Conservation (phyloP, 768 basidiomycete genomes). For the Ephemerocybe angulata region DNA sequence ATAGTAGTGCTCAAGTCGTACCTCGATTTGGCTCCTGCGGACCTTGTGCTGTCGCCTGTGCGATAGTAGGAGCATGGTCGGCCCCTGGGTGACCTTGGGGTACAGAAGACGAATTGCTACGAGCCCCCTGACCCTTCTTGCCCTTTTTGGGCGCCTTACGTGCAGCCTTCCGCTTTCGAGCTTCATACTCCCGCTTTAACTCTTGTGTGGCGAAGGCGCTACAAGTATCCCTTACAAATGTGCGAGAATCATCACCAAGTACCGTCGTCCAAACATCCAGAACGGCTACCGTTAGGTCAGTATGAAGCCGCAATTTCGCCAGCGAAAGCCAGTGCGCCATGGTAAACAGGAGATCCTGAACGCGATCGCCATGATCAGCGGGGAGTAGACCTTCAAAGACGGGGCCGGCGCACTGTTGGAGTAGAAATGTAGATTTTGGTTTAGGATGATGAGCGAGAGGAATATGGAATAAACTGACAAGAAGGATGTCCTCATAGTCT, state of each 20-base stretch:
- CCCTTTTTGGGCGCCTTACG: background rate
- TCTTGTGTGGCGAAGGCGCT: background rate
- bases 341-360: slow-evolving; percentile 26
- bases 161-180: background rate
- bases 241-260: background rate
- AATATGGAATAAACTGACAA: slow-evolving; percentile 26
- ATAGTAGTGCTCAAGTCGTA: too few species aligned
- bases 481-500: slow-evolving; percentile 38
- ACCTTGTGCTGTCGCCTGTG: too few species aligned
- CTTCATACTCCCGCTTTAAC: background rate
- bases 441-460: background rate
- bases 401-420: slow-evolving; percentile 30
- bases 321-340: slow-evolving; percentile 35
- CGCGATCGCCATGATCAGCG: slow-evolving; percentile 12
- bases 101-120: too few species aligned
- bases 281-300: slow-evolving; percentile 19
- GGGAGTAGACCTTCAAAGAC: slow-evolving; percentile 34
- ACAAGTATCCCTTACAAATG: background rate
- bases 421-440: background rate
- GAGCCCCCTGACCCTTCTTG: too few species aligned
- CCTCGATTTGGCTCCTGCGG: too few species aligned
- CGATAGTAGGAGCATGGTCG: too few species aligned
- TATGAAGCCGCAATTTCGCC: slow-evolving; percentile 31
- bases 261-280: background rate
- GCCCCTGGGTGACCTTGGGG: too few species aligned